phyloP scores from a whole-genome alignment of 768 basidiomycete genomes.

The Chalciporus sphaerocephalus region DNA sequence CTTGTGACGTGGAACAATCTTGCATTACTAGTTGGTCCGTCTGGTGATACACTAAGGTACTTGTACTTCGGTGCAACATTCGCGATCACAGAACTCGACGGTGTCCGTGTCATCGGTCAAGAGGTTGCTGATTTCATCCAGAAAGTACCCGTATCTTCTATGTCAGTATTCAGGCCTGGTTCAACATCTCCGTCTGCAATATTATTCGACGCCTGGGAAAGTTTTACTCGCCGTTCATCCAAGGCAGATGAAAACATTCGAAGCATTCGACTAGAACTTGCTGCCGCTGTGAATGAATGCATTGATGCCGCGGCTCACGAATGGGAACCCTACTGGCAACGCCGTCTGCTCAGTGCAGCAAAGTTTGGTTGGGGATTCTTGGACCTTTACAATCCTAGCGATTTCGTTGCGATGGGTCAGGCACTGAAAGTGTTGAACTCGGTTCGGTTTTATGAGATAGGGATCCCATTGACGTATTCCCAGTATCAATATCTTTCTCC shows the following conservation, averaged over 20 bases:
- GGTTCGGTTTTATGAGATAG: constrained; percentile 86
- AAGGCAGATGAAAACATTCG: constrained; percentile 93
- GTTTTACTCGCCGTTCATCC: constrained; percentile 76
- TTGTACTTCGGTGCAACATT: constrained; percentile 72
- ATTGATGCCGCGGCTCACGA: constrained; percentile 92
- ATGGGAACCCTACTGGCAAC: constrained; percentile 89
- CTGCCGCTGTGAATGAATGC: constrained; percentile 83
- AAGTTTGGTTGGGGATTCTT: constrained; percentile 93
- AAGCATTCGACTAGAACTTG: constrained; percentile 80
- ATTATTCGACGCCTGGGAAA: constrained; percentile 88
- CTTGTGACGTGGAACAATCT: constrained; percentile 77
- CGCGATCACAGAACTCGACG: constrained; percentile 84
- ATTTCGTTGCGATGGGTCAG: constrained; percentile 91
- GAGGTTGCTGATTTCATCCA: constrained; percentile 86
- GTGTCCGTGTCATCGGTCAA: constrained; percentile 77
- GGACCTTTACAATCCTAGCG: constrained; percentile 87
- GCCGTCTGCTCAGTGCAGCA: constrained; percentile 84
- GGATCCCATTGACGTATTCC: constrained; percentile 86
- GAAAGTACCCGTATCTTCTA: constrained; percentile 81
- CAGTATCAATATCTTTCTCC: constrained; percentile 87
- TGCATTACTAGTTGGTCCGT: constrained; percentile 87
- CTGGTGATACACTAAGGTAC: constrained; percentile 79
- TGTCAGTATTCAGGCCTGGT: constrained; percentile 87
- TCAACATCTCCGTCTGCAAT: constrained; percentile 90
- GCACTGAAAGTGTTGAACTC: constrained; percentile 92